Evolutionary conservation across 176 grass and related monocot genomes (phyloP).

Genomic region (Metroxylon sagu): DNA sequence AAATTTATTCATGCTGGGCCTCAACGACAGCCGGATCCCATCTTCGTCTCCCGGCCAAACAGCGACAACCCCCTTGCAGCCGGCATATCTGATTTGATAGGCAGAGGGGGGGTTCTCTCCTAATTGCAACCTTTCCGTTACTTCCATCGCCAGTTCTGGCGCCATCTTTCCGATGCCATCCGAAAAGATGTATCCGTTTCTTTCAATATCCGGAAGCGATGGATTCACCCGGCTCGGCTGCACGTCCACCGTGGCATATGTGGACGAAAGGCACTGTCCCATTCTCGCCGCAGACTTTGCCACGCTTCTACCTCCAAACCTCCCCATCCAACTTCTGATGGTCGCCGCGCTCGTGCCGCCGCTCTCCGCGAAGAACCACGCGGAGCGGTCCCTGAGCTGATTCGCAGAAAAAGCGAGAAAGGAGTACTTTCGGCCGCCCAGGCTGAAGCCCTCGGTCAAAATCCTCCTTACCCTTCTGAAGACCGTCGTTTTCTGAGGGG

Average conservation of each 20-base stretch:
- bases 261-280: no score
- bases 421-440: conserved; percentile 69
- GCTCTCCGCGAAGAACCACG: conserved; percentile 82
- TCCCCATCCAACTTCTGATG: conserved; percentile 86
- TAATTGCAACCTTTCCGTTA: conserved; percentile 44
- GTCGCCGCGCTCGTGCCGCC: conserved; percentile 34
- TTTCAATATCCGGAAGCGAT: no score
- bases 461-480: conserved; percentile 45
- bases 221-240: conserved; percentile 30
- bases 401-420: conserved; percentile 84
- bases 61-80: conserved; percentile 79
- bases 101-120: conserved; percentile 60
- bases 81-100: conserved; percentile 83
- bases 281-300: conserved; percentile 70
- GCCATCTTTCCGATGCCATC: conserved; percentile 83
- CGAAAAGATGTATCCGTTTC: conserved; percentile 57
- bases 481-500: conserved; percentile 67
- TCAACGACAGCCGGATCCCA: conserved; percentile 41
- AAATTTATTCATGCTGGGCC: conserved; percentile 86
- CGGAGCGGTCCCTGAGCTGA: conserved; percentile 74
- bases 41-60: no score
- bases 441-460: conserved; percentile 49
- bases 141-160: conserved; percentile 62
- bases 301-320: conserved; percentile 50
- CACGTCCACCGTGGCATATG: conserved; percentile 67